Conservation (phyloP, 306 rosid species). For the Ammopiptanthus mongolicus region DNA sequence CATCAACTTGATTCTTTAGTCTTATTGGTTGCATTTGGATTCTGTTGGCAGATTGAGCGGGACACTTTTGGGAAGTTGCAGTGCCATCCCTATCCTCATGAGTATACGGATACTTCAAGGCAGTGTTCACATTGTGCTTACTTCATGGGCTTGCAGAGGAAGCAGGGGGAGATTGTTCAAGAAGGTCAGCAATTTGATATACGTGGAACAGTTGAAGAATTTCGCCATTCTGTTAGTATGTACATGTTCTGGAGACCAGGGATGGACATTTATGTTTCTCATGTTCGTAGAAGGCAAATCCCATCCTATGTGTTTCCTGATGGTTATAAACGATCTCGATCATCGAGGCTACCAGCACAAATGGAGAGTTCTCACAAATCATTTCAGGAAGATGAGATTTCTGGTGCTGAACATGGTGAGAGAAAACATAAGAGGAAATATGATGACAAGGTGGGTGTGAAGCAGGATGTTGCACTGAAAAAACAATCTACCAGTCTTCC, state of each 20-base stretch:
- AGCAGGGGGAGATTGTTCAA: slow-evolving; percentile 22
- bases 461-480: slow-evolving; percentile 23
- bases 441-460: slow-evolving; percentile 15
- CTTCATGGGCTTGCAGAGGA: slow-evolving; percentile 32
- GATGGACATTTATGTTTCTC: slow-evolving; percentile 32
- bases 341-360: slow-evolving; percentile 22
- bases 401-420: slow-evolving; percentile 19
- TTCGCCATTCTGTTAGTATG: slow-evolving; percentile 22
- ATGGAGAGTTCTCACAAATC: slow-evolving; percentile 12
- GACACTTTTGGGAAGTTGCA: slow-evolving; percentile 29
- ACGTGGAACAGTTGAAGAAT: slow-evolving; percentile 29
- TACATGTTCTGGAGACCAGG: slow-evolving; percentile 27
- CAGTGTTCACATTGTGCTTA: slow-evolving; percentile 25
- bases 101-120: slow-evolving; percentile 22
- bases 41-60: slow-evolving; percentile 25
- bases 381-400: slow-evolving; percentile 14
- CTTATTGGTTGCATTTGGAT: background rate
- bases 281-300: slow-evolving; percentile 29
- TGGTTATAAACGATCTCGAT: slow-evolving; percentile 28
- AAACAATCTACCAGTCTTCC: slow-evolving; percentile 32
- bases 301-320: slow-evolving; percentile 29
- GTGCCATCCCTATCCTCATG: slow-evolving; percentile 30
- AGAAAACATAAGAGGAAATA: slow-evolving; percentile 41
- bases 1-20: background rate
- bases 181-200: slow-evolving; percentile 37